These are phyloP conservation scores for Fusarium concolor DNA, from an alignment of 2,329 filamentous ascomycete species.

Conservation along the genomic window DNA sequence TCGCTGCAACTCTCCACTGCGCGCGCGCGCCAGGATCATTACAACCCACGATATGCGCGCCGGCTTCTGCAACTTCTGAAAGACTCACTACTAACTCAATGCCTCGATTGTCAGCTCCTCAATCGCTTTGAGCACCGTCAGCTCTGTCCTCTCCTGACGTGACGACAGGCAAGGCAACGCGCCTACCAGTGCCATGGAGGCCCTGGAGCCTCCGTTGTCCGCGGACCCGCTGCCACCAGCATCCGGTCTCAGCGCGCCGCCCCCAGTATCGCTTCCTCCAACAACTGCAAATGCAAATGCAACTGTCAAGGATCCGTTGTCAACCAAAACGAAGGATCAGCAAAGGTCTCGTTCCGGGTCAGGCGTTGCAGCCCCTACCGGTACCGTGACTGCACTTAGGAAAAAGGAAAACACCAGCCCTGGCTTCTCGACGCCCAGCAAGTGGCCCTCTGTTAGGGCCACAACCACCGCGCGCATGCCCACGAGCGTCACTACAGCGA, in stretches of 20 bases:
- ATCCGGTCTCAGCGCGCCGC: constrained; percentile 46
- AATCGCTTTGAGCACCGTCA: constrained; percentile 44
- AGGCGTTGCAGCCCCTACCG: constrained; percentile 26
- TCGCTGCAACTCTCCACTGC: constrained; percentile 3
- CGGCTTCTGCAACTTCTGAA: constrained; percentile 12
- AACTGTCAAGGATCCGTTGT: constrained; percentile 43
- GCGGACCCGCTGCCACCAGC: constrained; percentile 45
- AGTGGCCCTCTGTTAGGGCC: constrained; percentile 41
- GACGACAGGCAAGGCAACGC: constrained; percentile 30
- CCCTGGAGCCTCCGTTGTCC: constrained; percentile 42
- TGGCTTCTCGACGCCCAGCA: constrained; percentile 30
- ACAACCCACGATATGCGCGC: constrained; percentile 34
- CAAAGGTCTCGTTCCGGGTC: constrained; percentile 35
- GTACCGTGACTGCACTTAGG: constrained; percentile 14
- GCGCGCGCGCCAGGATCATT: constrained; percentile 6
- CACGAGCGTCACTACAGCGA: constrained; percentile 43
- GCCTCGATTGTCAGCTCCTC: constrained; percentile 39
- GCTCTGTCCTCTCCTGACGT: constrained; percentile 42
- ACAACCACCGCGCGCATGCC: constrained; percentile 38
- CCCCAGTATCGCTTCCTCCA: constrained; percentile 32
- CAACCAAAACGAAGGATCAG: constrained; percentile 31
- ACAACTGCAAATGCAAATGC: constrained; percentile 20
- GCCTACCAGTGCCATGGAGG: constrained; percentile 43
- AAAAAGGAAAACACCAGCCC: constrained; percentile 35
- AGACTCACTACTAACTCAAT: constrained; percentile 43